Evolutionary conservation across 1,284 basidiomycete genomes (phyloP).

Genomic region (Sporisorium reilianum): DNA sequence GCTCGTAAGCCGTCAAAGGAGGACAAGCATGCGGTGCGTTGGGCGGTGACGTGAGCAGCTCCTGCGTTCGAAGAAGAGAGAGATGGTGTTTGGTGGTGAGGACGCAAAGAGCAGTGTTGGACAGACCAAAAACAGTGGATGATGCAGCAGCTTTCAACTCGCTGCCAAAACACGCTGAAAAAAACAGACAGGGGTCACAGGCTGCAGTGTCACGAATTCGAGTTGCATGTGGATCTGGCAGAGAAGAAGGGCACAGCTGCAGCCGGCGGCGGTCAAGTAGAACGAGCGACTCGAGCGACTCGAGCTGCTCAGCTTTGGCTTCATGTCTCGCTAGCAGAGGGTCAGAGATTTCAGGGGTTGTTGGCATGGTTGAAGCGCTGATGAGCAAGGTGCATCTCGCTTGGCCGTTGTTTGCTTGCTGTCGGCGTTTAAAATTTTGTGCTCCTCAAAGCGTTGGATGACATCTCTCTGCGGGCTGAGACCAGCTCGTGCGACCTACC

Average conservation of each 20-base stretch:
- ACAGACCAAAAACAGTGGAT: background rate
- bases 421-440: slow-evolving; percentile 11
- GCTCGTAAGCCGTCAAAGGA: slow-evolving; percentile 2
- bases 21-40: slow-evolving; percentile 17
- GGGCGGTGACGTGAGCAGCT: background rate
- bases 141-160: background rate
- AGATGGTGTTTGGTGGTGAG: slow-evolving; percentile 3
- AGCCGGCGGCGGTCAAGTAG: background rate
- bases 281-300: too few species aligned
- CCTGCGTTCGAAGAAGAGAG: background rate
- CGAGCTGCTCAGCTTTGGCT: background rate
- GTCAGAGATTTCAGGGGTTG: slow-evolving; percentile 6
- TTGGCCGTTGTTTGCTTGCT: background rate
- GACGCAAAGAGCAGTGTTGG: background rate
- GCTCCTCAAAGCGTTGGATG: background rate
- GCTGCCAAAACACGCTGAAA: background rate
- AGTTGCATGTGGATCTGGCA: too few species aligned
- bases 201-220: too few species aligned
- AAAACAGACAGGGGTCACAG: background rate
- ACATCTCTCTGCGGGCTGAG: background rate
- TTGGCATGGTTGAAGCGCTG: background rate
- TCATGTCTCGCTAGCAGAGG: background rate
- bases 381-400: slow-evolving; percentile 14
- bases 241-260: too few species aligned
- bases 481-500: too few species aligned